Base-by-base conservation (phyloP, 345 rosid genomes). In the Orychophragmus violaceus region DNA sequence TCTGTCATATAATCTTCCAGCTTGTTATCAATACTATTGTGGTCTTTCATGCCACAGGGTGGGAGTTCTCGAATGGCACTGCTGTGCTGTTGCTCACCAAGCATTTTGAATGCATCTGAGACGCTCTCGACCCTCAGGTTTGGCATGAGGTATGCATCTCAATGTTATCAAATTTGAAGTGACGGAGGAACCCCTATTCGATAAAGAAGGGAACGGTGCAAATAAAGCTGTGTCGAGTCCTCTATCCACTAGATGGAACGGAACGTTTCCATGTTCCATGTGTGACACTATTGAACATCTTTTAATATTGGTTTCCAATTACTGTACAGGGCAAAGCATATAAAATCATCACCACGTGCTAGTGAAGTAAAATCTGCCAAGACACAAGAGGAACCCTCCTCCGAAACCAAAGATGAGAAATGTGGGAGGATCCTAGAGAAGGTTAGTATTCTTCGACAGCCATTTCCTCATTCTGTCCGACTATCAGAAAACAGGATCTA, bases 1-100 rank as follows among this genome's bases (percentile, higher is more conserved):
- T 49, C 25, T 28, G 18, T 60, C 2, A 5, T 65, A 10, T 37
- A 36, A 17, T 19, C 29, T 28, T 49, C 16, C 7, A 59, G 53
- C 17, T 66, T 66, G 30, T 30, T 58, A 49, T 59, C 62, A 59
- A 22, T 51, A 30, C 56, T 12, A 2, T 10, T 2, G 14, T 27
- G 59, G 19, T 56, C 68, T 76, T 65, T 63, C 70, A 6, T 71
- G 65, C 41, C 60, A 53, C 78, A 92, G 97, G 97, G 95, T 45
- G 97, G 95, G 33, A 85, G 75, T 80, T 89, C 88, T 56, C 88
- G 82, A 62, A 83, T 87, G 67, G 98, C 88, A 33, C 71, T 92
- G 37, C 78, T 92, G 10, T 89, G 98, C 28, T 92, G 98, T 78
- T 92, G 97, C 82, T 92, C 98, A 22, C 97, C 93, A 2, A 87